These are phyloP conservation scores for Cladosporium phlei DNA, from an alignment of 2,329 filamentous ascomycete species.

Conservation along the genomic window DNA sequence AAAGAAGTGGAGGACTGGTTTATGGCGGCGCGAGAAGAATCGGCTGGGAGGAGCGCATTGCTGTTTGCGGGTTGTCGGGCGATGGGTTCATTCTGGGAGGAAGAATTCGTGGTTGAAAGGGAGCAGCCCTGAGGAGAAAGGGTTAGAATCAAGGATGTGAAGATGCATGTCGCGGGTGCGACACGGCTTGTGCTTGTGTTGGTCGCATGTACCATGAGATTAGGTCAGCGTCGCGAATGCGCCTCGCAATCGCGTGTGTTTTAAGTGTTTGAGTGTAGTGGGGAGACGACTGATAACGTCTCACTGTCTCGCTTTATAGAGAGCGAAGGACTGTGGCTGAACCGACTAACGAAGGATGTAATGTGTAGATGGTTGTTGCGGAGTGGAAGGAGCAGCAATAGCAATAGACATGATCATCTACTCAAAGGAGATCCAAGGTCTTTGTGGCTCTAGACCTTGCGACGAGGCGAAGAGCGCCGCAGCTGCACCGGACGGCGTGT, in stretches of 20 bases:
- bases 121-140: slow-evolving; percentile 6
- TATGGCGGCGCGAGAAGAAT: slow-evolving; percentile 13
- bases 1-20: slow-evolving; percentile 7
- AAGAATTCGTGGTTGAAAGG: slow-evolving; percentile 4
- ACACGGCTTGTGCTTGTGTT: background rate
- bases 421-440: no score
- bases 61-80: background rate
- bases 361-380: no score
- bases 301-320: no score
- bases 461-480: no score
- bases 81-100: slow-evolving; percentile 1
- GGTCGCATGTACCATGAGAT: slow-evolving; percentile 1
- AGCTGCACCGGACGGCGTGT: no score
- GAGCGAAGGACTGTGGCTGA: no score
- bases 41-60: background rate
- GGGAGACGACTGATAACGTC: no score
- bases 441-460: no score
- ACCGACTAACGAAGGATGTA: no score
- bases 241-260: slow-evolving; percentile 10
- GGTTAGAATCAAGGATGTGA: background rate
- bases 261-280: no score
- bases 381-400: no score
- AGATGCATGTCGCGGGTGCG: background rate
- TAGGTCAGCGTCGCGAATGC: slow-evolving; percentile 10
- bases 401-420: no score